Conservation (phyloP, 495 filamentous ascomycete genomes). For the Letharia lupina region DNA sequence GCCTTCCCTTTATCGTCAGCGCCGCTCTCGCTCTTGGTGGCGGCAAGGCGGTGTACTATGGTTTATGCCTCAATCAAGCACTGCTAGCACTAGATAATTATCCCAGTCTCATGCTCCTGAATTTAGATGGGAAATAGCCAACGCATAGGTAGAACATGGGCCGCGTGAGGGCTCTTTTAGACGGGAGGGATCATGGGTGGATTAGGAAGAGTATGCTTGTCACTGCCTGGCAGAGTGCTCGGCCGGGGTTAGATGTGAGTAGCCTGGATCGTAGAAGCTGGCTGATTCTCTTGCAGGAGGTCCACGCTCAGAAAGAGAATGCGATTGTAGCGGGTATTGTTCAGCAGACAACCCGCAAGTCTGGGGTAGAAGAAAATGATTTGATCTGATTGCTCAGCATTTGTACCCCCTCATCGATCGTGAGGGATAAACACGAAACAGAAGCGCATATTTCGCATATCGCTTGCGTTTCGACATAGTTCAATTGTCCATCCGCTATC, state of each 20-base stretch:
- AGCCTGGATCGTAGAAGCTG: background rate
- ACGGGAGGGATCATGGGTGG: background rate
- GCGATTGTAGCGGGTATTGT: conserved; percentile 9
- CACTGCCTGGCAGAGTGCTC: conserved; percentile 6
- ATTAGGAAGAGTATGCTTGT: conserved; percentile 11
- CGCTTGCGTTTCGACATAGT: background rate
- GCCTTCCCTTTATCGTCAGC: conserved; percentile 10
- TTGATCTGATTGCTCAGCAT: too few species aligned
- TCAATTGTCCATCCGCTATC: background rate
- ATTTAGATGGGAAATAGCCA: conserved; percentile 4
- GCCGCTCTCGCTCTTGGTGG: conserved; percentile 2
- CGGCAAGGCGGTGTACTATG: conserved; percentile 8
- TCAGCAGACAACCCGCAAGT: background rate
- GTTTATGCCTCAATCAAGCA: conserved; percentile 5
- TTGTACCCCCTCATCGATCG: background rate
- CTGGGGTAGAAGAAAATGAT: background rate
- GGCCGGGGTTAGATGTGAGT: conserved; percentile 12
- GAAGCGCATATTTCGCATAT: background rate
- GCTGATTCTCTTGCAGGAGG: background rate
- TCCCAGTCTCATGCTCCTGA: conserved; percentile 4
- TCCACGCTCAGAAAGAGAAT: conserved; percentile 5
- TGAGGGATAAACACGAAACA: background rate
- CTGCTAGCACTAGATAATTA: conserved; percentile 4
- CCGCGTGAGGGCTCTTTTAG: background rate
- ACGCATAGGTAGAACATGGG: conserved; percentile 1